These are phyloP conservation scores for Albatrellus ellisii DNA, from an alignment of 768 basidiomycete species.

Conservation along the genomic window DNA sequence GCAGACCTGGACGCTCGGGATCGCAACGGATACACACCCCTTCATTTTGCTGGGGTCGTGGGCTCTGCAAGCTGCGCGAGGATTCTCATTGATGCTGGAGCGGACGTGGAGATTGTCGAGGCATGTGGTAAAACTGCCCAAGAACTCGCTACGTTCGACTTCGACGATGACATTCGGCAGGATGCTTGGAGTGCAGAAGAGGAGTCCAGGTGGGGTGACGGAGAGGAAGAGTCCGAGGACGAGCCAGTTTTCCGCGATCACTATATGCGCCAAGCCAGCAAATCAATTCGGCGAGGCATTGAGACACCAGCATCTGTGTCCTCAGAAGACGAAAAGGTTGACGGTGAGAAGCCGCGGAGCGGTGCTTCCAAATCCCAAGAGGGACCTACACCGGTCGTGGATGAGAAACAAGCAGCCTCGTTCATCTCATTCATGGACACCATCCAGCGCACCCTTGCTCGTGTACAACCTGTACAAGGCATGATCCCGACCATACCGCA, in stretches of 20 bases:
- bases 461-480: conserved; percentile 42
- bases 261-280: conserved; percentile 6
- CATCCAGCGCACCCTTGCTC: conserved; percentile 62
- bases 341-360: not conserved
- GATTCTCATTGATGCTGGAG: conserved; percentile 66
- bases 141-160: conserved; percentile 38
- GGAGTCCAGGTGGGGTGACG: conserved; percentile 58
- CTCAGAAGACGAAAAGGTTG: conserved; percentile 4
- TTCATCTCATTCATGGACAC: conserved; percentile 55
- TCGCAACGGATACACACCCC: conserved; percentile 78
- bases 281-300: conserved; percentile 3
- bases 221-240: conserved; percentile 48
- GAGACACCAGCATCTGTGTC: conserved; percentile 2
- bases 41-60: conserved; percentile 72
- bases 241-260: conserved; percentile 17
- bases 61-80: conserved; percentile 50
- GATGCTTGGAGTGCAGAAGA: conserved; percentile 25
- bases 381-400: conserved; percentile 13
- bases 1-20: conserved; percentile 80
- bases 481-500: conserved; percentile 41
- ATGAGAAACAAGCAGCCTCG: conserved; percentile 26
- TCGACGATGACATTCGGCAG: conserved; percentile 20
- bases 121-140: conserved; percentile 54
- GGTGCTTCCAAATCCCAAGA: conserved; percentile 6
- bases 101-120: conserved; percentile 66